A percentile compares a stretch with the other conserved stretches of the same genome.
Evolutionary conservation across 306 rosid genomes (phyloP).

Genomic region (Vigna angularis): DNA sequence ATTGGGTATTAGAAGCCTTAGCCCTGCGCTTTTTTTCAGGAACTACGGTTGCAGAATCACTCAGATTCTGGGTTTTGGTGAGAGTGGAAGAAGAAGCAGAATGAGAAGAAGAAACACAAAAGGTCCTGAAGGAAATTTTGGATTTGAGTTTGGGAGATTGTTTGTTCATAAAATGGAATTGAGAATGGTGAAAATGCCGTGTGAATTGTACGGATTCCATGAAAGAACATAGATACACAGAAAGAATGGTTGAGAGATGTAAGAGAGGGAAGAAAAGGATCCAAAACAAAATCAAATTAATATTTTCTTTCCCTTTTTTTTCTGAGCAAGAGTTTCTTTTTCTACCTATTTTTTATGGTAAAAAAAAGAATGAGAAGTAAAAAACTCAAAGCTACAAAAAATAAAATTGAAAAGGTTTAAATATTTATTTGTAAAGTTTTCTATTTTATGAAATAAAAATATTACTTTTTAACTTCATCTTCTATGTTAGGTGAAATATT

Average conservation of each 20-base stretch:
- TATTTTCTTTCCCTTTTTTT: background rate
- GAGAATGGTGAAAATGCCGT: slow-evolving; percentile 39
- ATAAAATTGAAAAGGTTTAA: too few relatives aligned
- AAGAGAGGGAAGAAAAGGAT: slow-evolving; percentile 13
- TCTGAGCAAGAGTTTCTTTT: background rate
- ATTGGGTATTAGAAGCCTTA: slow-evolving; percentile 60
- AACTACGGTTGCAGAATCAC: slow-evolving; percentile 31
- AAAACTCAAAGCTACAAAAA: too few relatives aligned
- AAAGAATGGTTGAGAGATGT: background rate
- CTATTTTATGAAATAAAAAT: too few relatives aligned
- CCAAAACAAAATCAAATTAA: slow-evolving; percentile 31
- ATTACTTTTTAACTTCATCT: too few relatives aligned
- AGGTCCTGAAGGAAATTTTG: slow-evolving; percentile 48
- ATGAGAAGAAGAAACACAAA: slow-evolving; percentile 45
- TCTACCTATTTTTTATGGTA: background rate
- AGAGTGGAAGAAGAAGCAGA: slow-evolving; percentile 13
- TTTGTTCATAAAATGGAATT: slow-evolving; percentile 48
- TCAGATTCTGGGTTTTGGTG: slow-evolving; percentile 24
- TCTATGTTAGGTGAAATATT: too few relatives aligned
- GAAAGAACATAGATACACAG: background rate
- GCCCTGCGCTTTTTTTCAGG: slow-evolving; percentile 39
- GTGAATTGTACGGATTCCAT: slow-evolving; percentile 52
- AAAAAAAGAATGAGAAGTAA: too few relatives aligned
- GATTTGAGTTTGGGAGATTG: slow-evolving; percentile 49
- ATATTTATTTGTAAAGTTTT: too few relatives aligned